A percentile compares a stretch with the other conserved stretches of the same genome.
These are phyloP conservation scores for Carpinus viminea DNA, from an alignment of 306 rosid genomes.

Conservation along the genomic window DNA sequence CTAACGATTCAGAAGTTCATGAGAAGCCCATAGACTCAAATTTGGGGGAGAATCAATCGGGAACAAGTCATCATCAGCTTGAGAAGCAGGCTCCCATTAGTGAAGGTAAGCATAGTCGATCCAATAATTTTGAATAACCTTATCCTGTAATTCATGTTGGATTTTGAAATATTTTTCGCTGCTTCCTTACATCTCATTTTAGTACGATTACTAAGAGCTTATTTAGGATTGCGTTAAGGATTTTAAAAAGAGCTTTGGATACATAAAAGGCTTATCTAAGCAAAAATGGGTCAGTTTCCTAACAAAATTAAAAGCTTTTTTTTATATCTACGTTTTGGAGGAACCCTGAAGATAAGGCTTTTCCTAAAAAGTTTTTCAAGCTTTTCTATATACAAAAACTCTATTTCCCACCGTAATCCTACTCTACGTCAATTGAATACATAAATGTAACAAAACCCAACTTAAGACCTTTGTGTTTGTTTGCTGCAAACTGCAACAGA, in stretches of 20 bases:
- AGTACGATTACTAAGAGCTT: background rate
- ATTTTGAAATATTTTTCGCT: background rate
- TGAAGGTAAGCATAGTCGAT: conserved; percentile 47
- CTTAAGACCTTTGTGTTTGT: conserved; percentile 12
- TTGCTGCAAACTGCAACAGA: conserved; percentile 47
- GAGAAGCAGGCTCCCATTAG: conserved; percentile 39
- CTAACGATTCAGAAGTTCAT: conserved; percentile 26
- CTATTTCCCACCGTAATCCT: no score
- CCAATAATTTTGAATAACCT: conserved; percentile 3
- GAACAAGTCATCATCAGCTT: conserved; percentile 30
- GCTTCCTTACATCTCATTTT: background rate
- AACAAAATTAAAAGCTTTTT: no score
- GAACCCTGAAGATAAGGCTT: no score
- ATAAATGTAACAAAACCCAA: conserved; percentile 2
- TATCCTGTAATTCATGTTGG: conserved; percentile 2
- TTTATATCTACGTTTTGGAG: no score
- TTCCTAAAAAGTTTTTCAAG: no score
- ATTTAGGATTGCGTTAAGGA: no score
- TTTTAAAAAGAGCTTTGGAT: no score
- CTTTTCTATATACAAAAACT: no score
- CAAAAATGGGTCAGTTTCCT: no score
- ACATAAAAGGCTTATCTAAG: no score
- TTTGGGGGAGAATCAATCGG: conserved; percentile 27
- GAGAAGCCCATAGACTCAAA: conserved; percentile 27
- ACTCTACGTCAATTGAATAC: background rate